phyloP scores from a whole-genome alignment of 1,139 yeast species.

The Wickerhamomyces sp. region DNA sequence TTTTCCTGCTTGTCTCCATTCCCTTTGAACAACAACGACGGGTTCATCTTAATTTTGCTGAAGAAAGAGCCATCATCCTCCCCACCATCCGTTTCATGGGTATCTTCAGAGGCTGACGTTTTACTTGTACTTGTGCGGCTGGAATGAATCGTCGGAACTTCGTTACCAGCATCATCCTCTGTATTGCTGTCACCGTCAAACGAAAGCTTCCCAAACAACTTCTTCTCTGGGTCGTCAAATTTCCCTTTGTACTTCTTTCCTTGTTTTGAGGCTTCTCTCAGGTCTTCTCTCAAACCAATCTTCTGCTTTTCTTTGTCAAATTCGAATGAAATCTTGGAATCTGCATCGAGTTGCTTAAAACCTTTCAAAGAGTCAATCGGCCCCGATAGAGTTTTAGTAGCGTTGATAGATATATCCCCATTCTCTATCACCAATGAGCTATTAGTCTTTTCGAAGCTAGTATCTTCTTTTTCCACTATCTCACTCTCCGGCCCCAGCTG shows the following conservation, averaged over 20 bases:
- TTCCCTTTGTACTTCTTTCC: constrained; percentile 1
- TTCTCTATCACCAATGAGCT: too few relatives aligned
- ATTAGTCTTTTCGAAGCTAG: too few relatives aligned
- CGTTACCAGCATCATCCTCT: neutral
- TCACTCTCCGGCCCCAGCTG: neutral
- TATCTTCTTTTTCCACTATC: neutral
- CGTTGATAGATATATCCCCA: too few relatives aligned
- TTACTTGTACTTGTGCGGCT: neutral
- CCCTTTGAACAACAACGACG: constrained; percentile 10
- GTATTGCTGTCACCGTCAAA: neutral
- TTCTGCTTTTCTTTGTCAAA: neutral
- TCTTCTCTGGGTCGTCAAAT: constrained; percentile 4
- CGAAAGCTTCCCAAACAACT: constrained; percentile 1
- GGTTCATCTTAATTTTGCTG: constrained; percentile 10
- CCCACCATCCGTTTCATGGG: neutral
- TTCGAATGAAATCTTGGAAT: neutral
- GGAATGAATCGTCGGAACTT: neutral
- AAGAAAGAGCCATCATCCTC: neutral
- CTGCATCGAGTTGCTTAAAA: neutral
- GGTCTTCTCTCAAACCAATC: constrained; percentile 1
- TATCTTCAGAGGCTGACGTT: neutral
- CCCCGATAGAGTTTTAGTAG: neutral
- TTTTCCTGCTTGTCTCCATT: neutral
- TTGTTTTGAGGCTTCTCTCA: neutral
- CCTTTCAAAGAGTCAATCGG: neutral